phyloP scores from a whole-genome alignment of 1,284 basidiomycete species.

The Trichosporon sp. region DNA sequence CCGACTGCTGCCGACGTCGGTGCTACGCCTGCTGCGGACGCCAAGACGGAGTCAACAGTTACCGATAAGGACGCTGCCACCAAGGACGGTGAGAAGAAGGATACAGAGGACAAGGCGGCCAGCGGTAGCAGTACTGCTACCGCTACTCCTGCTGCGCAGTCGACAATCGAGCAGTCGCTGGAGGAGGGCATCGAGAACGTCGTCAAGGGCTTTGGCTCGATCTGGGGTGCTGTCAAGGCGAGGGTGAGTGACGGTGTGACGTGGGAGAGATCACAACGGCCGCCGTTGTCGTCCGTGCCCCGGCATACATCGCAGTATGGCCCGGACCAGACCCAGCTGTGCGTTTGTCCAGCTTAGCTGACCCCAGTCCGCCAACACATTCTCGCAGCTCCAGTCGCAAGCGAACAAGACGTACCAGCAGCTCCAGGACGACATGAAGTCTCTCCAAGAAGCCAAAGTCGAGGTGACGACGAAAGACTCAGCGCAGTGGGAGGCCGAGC shows the following conservation, averaged over 20 bases:
- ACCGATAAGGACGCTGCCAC: not conserved
- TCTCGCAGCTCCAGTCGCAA: slow-evolving; percentile 70
- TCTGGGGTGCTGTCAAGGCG: slow-evolving; percentile 83
- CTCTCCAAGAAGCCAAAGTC: slow-evolving; percentile 40
- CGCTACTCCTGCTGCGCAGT: not conserved
- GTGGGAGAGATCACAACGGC: not conserved
- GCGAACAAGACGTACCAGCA: slow-evolving; percentile 68
- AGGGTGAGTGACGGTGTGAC: slow-evolving; percentile 57
- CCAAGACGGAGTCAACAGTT: too few relatives aligned
- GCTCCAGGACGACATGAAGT: slow-evolving; percentile 69
- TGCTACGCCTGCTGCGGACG: not conserved
- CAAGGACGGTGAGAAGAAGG: slow-evolving; percentile 22
- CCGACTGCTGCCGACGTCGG: not conserved
- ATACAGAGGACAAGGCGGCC: slow-evolving; percentile 38
- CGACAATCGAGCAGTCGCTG: slow-evolving; percentile 46
- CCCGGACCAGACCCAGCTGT: too few relatives aligned
- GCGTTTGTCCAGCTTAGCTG: too few relatives aligned
- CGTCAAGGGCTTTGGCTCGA: slow-evolving; percentile 64
- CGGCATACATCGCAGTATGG: too few relatives aligned
- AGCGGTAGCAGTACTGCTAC: not conserved
- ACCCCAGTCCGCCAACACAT: slow-evolving; percentile 63
- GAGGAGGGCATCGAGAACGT: slow-evolving; percentile 83
- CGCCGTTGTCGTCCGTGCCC: not conserved
- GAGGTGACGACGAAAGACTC: slow-evolving; percentile 41
- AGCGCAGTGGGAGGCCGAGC: slow-evolving; percentile 27